Conservation (phyloP, 2,329 filamentous ascomycete genomes). For the Hymenoscyphus fructigenus region DNA sequence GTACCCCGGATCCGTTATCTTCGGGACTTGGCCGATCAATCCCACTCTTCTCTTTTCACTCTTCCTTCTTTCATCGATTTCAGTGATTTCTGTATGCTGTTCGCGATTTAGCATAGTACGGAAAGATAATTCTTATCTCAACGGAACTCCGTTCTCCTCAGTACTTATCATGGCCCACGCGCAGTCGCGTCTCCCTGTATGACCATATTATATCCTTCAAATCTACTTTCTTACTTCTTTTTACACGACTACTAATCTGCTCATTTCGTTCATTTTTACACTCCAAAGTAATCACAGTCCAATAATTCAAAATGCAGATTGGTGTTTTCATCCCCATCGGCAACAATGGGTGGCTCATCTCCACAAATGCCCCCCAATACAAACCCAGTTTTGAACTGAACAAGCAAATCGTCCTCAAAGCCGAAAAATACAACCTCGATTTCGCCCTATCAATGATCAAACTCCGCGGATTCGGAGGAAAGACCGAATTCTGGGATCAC, state of each 20-base stretch:
- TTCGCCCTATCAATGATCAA: conserved; percentile 39
- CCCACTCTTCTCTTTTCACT: neutral
- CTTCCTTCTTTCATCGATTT: neutral
- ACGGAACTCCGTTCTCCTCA: neutral
- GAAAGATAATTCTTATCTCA: neutral
- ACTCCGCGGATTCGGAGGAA: conserved; percentile 36
- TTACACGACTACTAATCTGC: neutral
- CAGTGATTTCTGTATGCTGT: neutral
- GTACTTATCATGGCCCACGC: neutral
- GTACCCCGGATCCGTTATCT: neutral
- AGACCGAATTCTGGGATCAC: conserved; percentile 39
- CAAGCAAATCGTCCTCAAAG: conserved; percentile 35
- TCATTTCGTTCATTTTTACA: neutral
- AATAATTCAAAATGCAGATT: conserved; percentile 21
- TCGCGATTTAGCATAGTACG: neutral
- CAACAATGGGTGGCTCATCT: conserved; percentile 40
- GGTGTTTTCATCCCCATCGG: conserved; percentile 30
- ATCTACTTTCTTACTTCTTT: neutral
- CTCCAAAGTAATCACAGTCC: neutral
- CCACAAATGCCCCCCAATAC: conserved; percentile 36
- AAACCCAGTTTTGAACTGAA: conserved; percentile 37
- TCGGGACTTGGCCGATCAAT: neutral
- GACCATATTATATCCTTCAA: neutral
- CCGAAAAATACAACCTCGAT: conserved; percentile 35
- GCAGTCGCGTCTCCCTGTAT: neutral